A percentile compares a stretch with the other conserved stretches of the same genome.
Evolutionary conservation across 2,329 filamentous ascomycete species (phyloP).

Genomic region (Lanzia echinophila): DNA sequence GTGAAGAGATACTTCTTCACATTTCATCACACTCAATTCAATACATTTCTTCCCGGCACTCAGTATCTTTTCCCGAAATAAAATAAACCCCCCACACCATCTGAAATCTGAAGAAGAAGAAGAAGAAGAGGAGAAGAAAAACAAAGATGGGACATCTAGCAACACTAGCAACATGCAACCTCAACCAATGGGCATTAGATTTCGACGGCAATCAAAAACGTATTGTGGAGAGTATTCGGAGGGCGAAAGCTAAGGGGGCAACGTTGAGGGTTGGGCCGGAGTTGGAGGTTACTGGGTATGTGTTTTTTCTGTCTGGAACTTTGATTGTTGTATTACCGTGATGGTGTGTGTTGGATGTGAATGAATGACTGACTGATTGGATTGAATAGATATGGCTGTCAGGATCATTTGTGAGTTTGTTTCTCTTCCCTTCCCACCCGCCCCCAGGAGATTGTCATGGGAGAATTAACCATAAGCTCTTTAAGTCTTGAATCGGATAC

Average conservation of each 20-base stretch:
- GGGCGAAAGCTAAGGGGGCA: slow-evolving; percentile 48
- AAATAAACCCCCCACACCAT: too few species aligned
- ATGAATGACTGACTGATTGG: slow-evolving; percentile 12
- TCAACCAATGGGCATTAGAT: slow-evolving; percentile 9
- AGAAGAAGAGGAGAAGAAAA: too few species aligned
- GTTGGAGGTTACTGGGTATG: slow-evolving; percentile 16
- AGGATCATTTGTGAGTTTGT: slow-evolving; percentile 4
- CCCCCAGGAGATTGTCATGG: neutral
- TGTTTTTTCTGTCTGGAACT: too few species aligned
- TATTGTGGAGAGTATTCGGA: slow-evolving; percentile 51
- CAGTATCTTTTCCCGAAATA: too few species aligned
- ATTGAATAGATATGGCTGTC: slow-evolving; percentile 47
- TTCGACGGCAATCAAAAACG: slow-evolving; percentile 32
- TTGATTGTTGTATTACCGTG: neutral
- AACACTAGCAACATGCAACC: slow-evolving; percentile 3
- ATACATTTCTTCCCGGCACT: too few species aligned
- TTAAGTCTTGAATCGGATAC: slow-evolving; percentile 36
- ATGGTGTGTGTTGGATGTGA: neutral
- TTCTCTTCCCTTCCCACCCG: neutral
- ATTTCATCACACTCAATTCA: too few species aligned
- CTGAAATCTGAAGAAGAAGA: too few species aligned
- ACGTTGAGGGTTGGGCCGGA: slow-evolving; percentile 49
- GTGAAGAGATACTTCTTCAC: too few species aligned
- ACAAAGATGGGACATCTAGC: slow-evolving; percentile 9
- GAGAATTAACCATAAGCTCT: slow-evolving; percentile 9